Percentiles rank a stretch among this genome's conserved stretches.
phyloP scores from a whole-genome alignment of 2,329 filamentous ascomycete species.

The Tolypocladium ophioglossoides region DNA sequence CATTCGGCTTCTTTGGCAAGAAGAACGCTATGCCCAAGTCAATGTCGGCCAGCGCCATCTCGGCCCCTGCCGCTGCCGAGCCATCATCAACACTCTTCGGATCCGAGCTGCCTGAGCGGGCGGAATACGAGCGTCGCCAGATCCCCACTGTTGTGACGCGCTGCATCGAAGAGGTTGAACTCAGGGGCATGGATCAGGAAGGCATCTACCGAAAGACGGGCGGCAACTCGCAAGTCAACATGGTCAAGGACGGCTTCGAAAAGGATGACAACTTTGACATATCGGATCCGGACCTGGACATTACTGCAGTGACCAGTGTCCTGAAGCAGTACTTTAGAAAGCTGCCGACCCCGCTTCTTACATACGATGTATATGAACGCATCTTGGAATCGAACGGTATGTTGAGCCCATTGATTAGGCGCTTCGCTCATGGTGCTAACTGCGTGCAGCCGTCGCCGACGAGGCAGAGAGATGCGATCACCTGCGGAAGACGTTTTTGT shows the following conservation, averaged over 20 bases:
- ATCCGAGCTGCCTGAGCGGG: conserved; percentile 74
- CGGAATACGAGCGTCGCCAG: conserved; percentile 78
- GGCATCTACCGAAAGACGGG: conserved; percentile 98
- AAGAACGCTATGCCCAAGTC: conserved; percentile 42
- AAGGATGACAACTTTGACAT: conserved; percentile 80
- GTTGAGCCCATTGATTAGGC: conserved; percentile 16
- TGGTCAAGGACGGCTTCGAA: conserved; percentile 86
- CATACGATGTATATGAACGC: conserved; percentile 83
- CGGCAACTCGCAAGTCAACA: conserved; percentile 81
- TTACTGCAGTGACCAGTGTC: conserved; percentile 89
- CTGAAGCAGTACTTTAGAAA: conserved; percentile 97
- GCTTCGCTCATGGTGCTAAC: neutral
- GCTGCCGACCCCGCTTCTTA: conserved; percentile 79
- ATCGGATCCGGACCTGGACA: conserved; percentile 85
- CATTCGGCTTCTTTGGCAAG: conserved; percentile 63
- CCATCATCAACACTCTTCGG: conserved; percentile 64
- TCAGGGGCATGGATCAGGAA: conserved; percentile 93
- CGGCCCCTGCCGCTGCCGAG: conserved; percentile 35
- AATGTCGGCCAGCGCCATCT: conserved; percentile 30
- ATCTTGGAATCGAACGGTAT: conserved; percentile 71
- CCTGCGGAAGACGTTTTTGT: conserved; percentile 62
- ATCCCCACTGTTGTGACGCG: conserved; percentile 86
- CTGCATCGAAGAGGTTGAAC: conserved; percentile 93
- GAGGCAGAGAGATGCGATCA: conserved; percentile 58
- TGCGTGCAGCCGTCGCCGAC: conserved; percentile 47